Evolutionary conservation across 2,329 filamentous ascomycete genomes (phyloP).

Genomic region (Phyllosticta citribraziliensis): DNA sequence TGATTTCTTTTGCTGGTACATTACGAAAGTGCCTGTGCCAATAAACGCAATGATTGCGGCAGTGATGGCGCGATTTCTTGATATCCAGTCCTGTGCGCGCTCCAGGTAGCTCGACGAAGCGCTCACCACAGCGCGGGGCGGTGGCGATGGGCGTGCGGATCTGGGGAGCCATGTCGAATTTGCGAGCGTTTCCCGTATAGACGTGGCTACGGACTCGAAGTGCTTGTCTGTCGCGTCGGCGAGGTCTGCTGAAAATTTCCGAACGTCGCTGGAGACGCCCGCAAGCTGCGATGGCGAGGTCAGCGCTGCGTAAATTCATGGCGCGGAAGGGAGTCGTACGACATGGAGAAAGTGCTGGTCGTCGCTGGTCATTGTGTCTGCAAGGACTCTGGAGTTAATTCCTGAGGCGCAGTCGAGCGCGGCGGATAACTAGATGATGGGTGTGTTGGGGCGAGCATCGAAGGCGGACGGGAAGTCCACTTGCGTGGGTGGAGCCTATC

Average conservation of each 20-base stretch:
- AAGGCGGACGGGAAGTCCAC: too few species aligned
- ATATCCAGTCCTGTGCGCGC: slow-evolving; percentile 60
- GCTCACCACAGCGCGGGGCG: slow-evolving; percentile 29
- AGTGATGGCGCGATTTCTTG: slow-evolving; percentile 61
- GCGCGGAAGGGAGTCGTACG: slow-evolving; percentile 41
- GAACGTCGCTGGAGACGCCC: slow-evolving; percentile 55
- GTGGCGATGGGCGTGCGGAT: slow-evolving; percentile 49
- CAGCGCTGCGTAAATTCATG: background rate
- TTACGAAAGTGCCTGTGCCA: slow-evolving; percentile 51
- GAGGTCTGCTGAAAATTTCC: slow-evolving; percentile 59
- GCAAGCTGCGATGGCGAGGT: slow-evolving; percentile 35
- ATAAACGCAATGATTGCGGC: slow-evolving; percentile 61
- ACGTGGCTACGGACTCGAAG: slow-evolving; percentile 64
- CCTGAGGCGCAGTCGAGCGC: background rate
- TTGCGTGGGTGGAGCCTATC: too few species aligned
- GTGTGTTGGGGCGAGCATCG: background rate
- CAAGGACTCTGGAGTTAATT: background rate
- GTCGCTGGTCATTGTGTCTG: slow-evolving; percentile 57
- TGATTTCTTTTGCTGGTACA: slow-evolving; percentile 52
- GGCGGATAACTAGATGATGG: background rate
- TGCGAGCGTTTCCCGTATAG: slow-evolving; percentile 59
- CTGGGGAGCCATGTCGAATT: slow-evolving; percentile 64
- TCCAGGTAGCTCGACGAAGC: slow-evolving; percentile 39
- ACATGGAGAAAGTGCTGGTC: slow-evolving; percentile 70
- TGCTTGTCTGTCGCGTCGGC: slow-evolving; percentile 73